Conservation (phyloP, 495 filamentous ascomycete species). For the Collariella sp. region DNA sequence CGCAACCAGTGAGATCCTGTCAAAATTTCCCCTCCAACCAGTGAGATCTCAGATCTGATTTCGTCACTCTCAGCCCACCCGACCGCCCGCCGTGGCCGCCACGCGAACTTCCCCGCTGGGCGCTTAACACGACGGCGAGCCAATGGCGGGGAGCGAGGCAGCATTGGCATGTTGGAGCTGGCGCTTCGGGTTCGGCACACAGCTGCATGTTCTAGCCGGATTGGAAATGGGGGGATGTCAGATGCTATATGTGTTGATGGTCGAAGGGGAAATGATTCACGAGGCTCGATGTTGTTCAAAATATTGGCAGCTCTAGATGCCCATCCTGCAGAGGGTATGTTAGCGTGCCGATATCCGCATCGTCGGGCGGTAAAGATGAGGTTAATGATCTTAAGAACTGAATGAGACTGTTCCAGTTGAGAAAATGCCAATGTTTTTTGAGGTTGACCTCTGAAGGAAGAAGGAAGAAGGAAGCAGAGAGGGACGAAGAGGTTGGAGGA, state of each 20-base stretch:
- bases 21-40: not conserved
- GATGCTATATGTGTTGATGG: not conserved
- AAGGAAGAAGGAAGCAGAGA: too few species aligned
- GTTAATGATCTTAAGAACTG: too few species aligned
- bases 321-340: too few species aligned
- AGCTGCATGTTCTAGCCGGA: not conserved
- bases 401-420: too few species aligned
- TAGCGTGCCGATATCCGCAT: too few species aligned
- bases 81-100: not conserved
- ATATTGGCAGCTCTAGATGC: too few species aligned
- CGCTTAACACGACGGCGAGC: not conserved
- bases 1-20: too few species aligned
- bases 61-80: not conserved
- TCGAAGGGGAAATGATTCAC: too few species aligned
- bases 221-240: not conserved
- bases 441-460: not conserved
- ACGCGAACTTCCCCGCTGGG: not conserved
- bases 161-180: not conserved
- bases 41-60: not conserved
- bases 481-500: too few species aligned
- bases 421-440: not conserved
- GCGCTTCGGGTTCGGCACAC: not conserved
- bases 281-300: too few species aligned
- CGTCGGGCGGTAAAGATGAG: too few species aligned
- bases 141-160: not conserved